Evolutionary conservation across 805 yeast genomes (phyloP).

Genomic region (Groenewaldozyma tartarivorans): DNA sequence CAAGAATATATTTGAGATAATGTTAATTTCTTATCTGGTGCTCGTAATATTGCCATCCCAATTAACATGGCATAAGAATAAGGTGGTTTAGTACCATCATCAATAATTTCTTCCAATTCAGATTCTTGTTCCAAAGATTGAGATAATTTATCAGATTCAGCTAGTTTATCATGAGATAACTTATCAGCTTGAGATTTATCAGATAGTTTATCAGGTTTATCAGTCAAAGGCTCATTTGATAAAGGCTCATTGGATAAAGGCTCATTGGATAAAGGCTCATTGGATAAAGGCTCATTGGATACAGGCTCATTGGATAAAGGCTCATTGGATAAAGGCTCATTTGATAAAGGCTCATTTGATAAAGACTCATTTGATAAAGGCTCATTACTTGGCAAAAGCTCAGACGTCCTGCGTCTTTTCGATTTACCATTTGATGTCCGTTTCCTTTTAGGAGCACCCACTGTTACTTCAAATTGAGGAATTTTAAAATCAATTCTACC

Average conservation of each 20-base stretch:
- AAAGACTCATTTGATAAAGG: background rate
- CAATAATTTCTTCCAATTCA: conserved; percentile 22
- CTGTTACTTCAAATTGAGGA: background rate
- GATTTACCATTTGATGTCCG: background rate
- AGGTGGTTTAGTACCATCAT: conserved; percentile 74
- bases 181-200: background rate
- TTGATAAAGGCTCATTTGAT: background rate
- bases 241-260: conserved; percentile 1
- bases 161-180: no score
- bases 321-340: background rate
- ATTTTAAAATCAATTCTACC: no score
- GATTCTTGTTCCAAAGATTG: conserved; percentile 4
- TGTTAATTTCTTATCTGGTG: conserved; percentile 63
- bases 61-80: conserved; percentile 89
- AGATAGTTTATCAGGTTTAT: background rate
- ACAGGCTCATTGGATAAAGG: background rate
- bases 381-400: background rate
- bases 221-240: background rate
- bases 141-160: background rate
- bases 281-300: background rate
- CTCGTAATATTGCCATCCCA: conserved; percentile 83
- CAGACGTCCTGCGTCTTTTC: no score
- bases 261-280: no score
- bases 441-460: no score
- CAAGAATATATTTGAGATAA: conserved; percentile 81